Evolutionary conservation across 371 early-diverging fungal species (phyloP).

Genomic region (Haplosporangium sp.): DNA sequence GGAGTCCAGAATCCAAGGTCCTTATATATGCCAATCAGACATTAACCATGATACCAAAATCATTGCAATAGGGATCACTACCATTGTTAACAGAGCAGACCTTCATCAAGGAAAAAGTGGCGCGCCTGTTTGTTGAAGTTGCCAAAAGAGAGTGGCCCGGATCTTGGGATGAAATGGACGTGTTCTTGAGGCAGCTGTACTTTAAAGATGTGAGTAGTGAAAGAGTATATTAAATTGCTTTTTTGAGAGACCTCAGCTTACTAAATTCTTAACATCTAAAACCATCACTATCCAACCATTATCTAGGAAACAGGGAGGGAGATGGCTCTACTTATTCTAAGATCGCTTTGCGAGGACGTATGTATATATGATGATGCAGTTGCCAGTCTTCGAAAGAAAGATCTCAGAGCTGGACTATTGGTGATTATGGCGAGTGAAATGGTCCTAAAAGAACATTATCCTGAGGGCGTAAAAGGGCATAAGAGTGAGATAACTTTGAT

Average conservation of each 20-base stretch:
- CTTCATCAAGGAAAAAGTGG: slow-evolving; percentile 65
- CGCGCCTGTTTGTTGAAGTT: slow-evolving; percentile 62
- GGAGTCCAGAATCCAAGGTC: neutral
- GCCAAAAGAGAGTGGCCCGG: slow-evolving; percentile 70
- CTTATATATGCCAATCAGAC: neutral
- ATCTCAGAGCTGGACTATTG: slow-evolving; percentile 61
- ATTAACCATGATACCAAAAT: neutral
- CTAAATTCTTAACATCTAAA: neutral
- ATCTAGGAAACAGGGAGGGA: slow-evolving; percentile 57
- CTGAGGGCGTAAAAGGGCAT: slow-evolving; percentile 51
- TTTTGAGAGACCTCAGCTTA: neutral
- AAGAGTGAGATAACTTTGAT: slow-evolving; percentile 48
- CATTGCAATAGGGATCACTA: slow-evolving; percentile 18
- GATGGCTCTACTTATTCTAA: slow-evolving; percentile 57
- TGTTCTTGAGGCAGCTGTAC: slow-evolving; percentile 56
- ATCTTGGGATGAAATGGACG: slow-evolving; percentile 66
- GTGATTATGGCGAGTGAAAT: slow-evolving; percentile 49
- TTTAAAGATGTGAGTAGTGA: slow-evolving; percentile 52
- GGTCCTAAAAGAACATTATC: slow-evolving; percentile 47
- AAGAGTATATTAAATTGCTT: neutral
- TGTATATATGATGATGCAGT: slow-evolving; percentile 67
- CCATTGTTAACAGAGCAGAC: slow-evolving; percentile 28
- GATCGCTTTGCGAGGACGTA: slow-evolving; percentile 64
- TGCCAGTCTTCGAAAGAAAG: slow-evolving; percentile 62
- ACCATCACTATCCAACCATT: too few species aligned